Evolutionary conservation across 225 moss, liverwort and hornwort species (phyloP).

Genomic region (Pseudoscleropodium purum): DNA sequence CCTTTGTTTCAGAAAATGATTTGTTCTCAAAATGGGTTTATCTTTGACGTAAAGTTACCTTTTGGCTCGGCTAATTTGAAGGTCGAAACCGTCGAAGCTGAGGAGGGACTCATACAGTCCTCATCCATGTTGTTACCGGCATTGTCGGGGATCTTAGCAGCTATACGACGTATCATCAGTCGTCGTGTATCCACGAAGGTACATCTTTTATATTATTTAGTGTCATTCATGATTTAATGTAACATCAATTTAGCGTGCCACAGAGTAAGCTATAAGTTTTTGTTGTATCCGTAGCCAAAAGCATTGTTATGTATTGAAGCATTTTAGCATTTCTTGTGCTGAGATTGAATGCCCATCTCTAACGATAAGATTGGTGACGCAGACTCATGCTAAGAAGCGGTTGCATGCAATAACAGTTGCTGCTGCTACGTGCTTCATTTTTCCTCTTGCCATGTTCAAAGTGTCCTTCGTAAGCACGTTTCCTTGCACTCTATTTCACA

Average conservation of each 20-base stretch:
- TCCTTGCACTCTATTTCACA: neutral
- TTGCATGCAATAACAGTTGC: slow-evolving; percentile 85
- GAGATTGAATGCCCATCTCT: neutral
- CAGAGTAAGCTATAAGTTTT: neutral
- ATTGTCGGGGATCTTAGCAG: slow-evolving; percentile 75
- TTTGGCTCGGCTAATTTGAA: slow-evolving; percentile 33
- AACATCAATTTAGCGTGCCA: neutral
- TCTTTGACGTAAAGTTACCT: slow-evolving; percentile 72
- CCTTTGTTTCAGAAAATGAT: neutral
- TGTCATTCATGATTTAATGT: neutral
- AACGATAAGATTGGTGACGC: neutral
- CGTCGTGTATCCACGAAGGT: slow-evolving; percentile 85
- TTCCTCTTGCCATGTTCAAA: slow-evolving; percentile 77
- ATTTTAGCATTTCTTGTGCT: neutral
- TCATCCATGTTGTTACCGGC: slow-evolving; percentile 80
- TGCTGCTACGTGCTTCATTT: slow-evolving; percentile 72
- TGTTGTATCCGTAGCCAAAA: neutral
- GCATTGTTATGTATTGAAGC: neutral
- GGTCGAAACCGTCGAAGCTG: slow-evolving; percentile 34
- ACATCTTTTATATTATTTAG: neutral
- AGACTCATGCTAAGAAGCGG: slow-evolving; percentile 89
- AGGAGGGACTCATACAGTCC: slow-evolving; percentile 71
- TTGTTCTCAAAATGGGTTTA: neutral
- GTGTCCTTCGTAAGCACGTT: slow-evolving; percentile 52
- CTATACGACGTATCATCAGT: slow-evolving; percentile 86